Conservation (phyloP, 1,139 yeast genomes). For the Scheffersomyces stambukii region DNA sequence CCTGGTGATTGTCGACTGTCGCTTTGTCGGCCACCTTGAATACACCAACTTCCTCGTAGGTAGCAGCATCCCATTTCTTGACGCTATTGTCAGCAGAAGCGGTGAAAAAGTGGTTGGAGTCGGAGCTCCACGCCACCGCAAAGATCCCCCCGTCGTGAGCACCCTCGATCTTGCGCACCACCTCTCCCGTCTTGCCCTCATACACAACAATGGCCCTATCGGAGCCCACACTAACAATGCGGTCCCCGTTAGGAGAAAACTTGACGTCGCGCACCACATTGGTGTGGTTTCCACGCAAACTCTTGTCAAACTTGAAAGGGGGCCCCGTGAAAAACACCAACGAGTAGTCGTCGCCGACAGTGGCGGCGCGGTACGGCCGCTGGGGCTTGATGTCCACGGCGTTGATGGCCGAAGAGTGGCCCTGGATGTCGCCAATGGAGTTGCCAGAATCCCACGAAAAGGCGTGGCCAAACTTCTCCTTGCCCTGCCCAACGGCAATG, state of each 20-base stretch:
- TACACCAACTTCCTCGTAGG: slow-evolving; percentile 19
- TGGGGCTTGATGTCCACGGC: slow-evolving; percentile 83
- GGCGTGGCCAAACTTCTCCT: slow-evolving; percentile 88
- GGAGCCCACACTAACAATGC: slow-evolving; percentile 78
- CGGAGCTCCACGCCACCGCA: slow-evolving; percentile 66
- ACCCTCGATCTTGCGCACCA: slow-evolving; percentile 46
- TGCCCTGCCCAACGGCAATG: slow-evolving; percentile 94
- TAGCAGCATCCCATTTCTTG: slow-evolving; percentile 54
- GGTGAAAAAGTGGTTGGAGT: slow-evolving; percentile 63
- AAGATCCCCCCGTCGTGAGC: slow-evolving; percentile 80
- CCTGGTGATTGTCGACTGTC: slow-evolving; percentile 60
- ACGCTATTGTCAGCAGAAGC: slow-evolving; percentile 80
- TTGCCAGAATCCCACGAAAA: slow-evolving; percentile 94
- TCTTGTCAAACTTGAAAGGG: slow-evolving; percentile 79
- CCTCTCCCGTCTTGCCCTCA: slow-evolving; percentile 87
- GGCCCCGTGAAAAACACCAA: slow-evolving; percentile 88
- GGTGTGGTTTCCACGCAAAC: slow-evolving; percentile 70
- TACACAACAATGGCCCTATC: slow-evolving; percentile 76
- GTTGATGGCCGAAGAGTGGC: slow-evolving; percentile 82
- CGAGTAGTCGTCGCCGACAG: slow-evolving; percentile 85
- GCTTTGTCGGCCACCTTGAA: slow-evolving; percentile 36
- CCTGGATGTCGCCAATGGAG: slow-evolving; percentile 91
- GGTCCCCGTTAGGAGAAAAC: slow-evolving; percentile 75
- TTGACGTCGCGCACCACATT: slow-evolving; percentile 79
- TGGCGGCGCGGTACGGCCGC: slow-evolving; percentile 91